Base-by-base conservation (phyloP, 257 asterid species). In the Gardenia jasminoides region DNA sequence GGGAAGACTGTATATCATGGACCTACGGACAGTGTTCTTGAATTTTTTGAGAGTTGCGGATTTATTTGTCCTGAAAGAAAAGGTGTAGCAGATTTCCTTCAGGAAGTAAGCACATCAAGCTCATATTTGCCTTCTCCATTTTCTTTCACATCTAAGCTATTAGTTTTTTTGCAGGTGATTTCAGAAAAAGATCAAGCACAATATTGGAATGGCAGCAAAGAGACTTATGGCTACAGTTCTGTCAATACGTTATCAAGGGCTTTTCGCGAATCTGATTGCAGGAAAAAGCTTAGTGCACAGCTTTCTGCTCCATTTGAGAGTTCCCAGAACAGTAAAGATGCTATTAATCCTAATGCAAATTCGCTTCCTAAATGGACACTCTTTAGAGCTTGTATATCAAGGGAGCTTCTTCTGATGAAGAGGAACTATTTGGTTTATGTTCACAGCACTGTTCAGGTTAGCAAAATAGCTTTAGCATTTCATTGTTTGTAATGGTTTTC, bases 371-470 rank as follows among this genome's bases (percentile, higher is more conserved):
- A 9, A 44, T 76, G 79, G 79, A 26, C 44, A 76, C 72, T 76
- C 52, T 64, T 76, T 33, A 64, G 46, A 47, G 36, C 72, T 24
- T 76, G 79, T 64, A 26, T 76, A 1, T 62, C 79, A 10, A 76
- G 79, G 4, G 79, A 76, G 36, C 28, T 76, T 64, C 79, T 76
- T 76, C 72, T 76, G 6, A 76, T 76, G 64, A 76, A 76, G 36
- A 76, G 79, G 31, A 70, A 52, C 47, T 48, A 72, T 47, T 74
- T 59, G 54, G 28, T 68, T 39, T 70, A 17, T 46, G 50, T 68
- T 17, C 39, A 50, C 70, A 61, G 52, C 22, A 48, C 74, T 65
- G 43, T 58, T 43, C 76, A 74, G 61, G 81, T 78, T 28, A 26
- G 67, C 43, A 46, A 2, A 52, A 17, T 73, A n/a, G 11, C 26